Percentiles rank a stretch among this genome's conserved stretches.
Conservation (phyloP, 2,329 filamentous ascomycete genomes). For the Catunica adiposa region DNA sequence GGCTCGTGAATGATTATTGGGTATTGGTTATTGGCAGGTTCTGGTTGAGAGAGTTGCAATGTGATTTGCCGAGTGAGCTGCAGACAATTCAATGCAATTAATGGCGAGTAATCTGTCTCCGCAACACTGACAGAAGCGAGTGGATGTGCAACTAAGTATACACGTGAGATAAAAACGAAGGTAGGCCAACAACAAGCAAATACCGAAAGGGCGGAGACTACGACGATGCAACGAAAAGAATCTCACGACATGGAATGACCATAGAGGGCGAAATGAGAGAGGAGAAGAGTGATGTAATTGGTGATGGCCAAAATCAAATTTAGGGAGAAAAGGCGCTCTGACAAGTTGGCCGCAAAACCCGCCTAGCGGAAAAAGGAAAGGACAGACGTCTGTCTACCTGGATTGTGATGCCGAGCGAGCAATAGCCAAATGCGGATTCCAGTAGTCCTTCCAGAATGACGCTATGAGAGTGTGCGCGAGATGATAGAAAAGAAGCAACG, state of each 20-base stretch:
- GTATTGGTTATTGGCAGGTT: too few species aligned
- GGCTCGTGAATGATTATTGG: too few species aligned
- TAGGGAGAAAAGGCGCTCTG: not conserved
- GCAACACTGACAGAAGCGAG: not conserved
- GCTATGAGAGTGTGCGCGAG: too few species aligned
- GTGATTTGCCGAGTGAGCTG: not conserved
- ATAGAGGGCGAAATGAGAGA: not conserved
- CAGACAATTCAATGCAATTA: not conserved
- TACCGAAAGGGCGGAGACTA: too few species aligned
- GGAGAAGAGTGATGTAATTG: not conserved
- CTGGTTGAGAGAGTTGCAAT: not conserved
- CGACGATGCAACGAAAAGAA: not conserved
- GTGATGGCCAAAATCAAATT: not conserved
- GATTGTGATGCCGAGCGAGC: not conserved
- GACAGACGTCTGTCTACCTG: too few species aligned
- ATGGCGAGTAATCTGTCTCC: not conserved
- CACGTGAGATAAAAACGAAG: not conserved
- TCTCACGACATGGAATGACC: not conserved
- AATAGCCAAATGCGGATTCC: not conserved
- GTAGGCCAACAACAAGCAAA: too few species aligned
- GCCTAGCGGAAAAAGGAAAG: not conserved
- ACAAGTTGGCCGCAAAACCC: not conserved
- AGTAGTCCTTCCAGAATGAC: not conserved
- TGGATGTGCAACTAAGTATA: slow-evolving; percentile 1
- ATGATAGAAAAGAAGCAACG: too few species aligned